Percentiles rank a stretch among this genome's conserved stretches.
phyloP scores from a whole-genome alignment of 176 grass and related monocot species.

The Zoysia japonica region DNA sequence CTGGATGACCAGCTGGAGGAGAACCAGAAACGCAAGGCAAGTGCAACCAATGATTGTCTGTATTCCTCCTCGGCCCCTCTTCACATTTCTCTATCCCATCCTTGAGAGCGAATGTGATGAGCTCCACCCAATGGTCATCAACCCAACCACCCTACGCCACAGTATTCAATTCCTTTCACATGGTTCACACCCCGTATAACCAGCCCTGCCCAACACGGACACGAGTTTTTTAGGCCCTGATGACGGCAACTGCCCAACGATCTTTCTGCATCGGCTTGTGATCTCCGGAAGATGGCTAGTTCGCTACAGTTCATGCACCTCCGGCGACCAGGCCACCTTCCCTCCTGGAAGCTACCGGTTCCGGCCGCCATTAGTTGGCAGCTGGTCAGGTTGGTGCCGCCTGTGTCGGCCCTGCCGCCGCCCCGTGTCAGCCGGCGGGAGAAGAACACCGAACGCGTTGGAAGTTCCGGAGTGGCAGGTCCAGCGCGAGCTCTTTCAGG shows the following conservation, averaged over 20 bases:
- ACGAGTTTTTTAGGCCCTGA: slow-evolving; percentile 26
- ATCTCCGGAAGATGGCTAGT: slow-evolving; percentile 17
- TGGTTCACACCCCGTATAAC: slow-evolving; percentile 46
- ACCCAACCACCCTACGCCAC: slow-evolving; percentile 47
- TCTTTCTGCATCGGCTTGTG: background rate
- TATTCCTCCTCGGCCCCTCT: slow-evolving; percentile 22
- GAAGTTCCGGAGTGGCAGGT: slow-evolving; percentile 11
- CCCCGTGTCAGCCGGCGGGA: background rate
- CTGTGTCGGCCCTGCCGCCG: too few species aligned
- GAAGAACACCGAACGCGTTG: background rate
- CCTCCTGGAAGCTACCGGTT: slow-evolving; percentile 39
- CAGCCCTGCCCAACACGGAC: background rate
- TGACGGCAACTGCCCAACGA: slow-evolving; percentile 40
- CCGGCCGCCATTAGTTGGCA: slow-evolving; percentile 15
- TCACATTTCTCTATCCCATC: background rate
- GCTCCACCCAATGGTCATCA: slow-evolving; percentile 42
- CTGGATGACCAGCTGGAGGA: slow-evolving; percentile 49
- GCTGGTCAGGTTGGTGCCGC: slow-evolving; percentile 25
- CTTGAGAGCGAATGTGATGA: slow-evolving; percentile 35
- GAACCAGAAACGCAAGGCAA: slow-evolving; percentile 37
- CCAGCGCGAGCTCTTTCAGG: slow-evolving; percentile 2
- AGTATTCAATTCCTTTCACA: slow-evolving; percentile 57
- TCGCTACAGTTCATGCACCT: slow-evolving; percentile 30
- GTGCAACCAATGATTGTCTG: slow-evolving; percentile 50
- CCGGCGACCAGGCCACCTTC: slow-evolving; percentile 16